A percentile compares a stretch with the other conserved stretches of the same genome.
These are phyloP conservation scores for Linnemannia schmuckeri DNA, from an alignment of 192 early-diverging fungal species.

Conservation along the genomic window DNA sequence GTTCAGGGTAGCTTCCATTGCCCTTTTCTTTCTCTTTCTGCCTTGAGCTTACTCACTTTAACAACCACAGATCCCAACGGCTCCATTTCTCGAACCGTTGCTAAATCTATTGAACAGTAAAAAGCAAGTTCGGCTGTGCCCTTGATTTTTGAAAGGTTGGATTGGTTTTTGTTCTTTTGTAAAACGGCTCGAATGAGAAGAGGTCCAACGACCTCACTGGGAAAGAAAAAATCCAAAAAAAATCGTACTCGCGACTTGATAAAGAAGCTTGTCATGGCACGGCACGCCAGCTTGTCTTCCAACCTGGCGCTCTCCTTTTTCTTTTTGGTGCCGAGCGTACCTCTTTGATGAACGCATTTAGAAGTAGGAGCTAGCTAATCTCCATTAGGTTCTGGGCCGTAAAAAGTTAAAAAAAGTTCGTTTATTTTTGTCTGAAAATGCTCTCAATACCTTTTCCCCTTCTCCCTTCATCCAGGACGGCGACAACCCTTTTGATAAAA, in stretches of 20 bases:
- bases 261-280: neutral
- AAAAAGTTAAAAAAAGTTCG: neutral
- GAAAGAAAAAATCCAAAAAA: neutral
- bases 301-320: neutral
- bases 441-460: neutral
- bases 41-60: no score
- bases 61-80: no score
- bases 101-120: no score
- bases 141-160: neutral
- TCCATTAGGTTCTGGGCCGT: neutral
- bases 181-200: conserved; percentile 4
- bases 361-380: neutral
- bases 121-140: no score
- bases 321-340: neutral
- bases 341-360: neutral
- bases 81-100: no score
- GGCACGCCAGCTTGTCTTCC: neutral
- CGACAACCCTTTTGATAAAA: neutral
- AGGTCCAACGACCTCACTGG: neutral
- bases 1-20: neutral
- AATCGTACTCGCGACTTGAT: neutral
- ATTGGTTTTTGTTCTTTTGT: neutral
- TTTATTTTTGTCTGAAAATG: neutral
- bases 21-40: neutral
- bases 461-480: neutral